A percentile compares a stretch with the other conserved stretches of the same genome.
Conservation (phyloP, 257 asterid species). For the Nicotiana knightiana region DNA sequence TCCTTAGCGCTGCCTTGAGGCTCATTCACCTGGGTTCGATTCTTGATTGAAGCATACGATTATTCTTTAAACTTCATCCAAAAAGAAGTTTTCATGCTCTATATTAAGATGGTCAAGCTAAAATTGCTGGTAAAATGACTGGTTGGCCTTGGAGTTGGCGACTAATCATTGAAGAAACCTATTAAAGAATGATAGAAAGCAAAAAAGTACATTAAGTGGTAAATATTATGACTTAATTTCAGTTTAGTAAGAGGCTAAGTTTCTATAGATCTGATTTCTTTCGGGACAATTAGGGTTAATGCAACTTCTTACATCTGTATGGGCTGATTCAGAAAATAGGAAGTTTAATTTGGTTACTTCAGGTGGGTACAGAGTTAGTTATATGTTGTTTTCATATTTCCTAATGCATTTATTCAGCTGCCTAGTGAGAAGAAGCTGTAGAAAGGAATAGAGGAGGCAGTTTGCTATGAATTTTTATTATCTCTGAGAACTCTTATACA, state of each 20-base stretch:
- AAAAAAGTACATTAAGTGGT: background rate
- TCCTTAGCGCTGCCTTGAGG: too few relatives aligned
- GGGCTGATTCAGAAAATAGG: background rate
- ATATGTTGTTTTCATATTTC: background rate
- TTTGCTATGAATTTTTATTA: background rate
- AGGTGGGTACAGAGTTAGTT: background rate
- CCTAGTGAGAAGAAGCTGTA: constrained; percentile 1
- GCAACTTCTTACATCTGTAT: background rate
- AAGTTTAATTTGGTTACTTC: background rate
- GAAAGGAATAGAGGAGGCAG: background rate
- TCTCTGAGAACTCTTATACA: background rate
- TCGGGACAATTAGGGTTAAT: background rate
- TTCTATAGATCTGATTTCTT: background rate
- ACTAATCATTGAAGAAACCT: background rate
- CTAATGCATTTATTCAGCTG: background rate
- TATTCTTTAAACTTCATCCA: too few relatives aligned
- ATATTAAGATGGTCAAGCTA: background rate
- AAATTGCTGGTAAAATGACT: background rate
- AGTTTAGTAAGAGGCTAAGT: background rate
- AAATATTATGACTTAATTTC: background rate
- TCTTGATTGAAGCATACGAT: too few relatives aligned
- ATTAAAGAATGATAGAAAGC: background rate
- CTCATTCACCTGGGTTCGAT: too few relatives aligned
- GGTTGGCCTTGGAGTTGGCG: background rate
- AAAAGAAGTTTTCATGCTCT: background rate